Base-by-base conservation (phyloP, 192 early-diverging fungal species). In the Phycomyces blakesleeanus region DNA sequence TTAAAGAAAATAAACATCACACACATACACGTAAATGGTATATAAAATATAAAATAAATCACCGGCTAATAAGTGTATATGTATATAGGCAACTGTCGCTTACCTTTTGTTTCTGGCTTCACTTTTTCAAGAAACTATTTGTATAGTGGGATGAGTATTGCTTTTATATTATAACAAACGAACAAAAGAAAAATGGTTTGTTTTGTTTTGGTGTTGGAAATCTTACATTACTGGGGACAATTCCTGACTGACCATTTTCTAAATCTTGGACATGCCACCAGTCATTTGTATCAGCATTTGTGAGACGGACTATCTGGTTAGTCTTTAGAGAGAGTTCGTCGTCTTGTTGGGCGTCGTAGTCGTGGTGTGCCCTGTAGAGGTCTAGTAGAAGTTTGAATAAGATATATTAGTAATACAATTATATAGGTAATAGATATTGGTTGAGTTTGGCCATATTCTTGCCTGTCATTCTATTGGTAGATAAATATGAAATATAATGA, bases 261-360 rank as follows among this genome's bases (percentile, higher is more conserved):
- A 39, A 7, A 34, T 34, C 71, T 57, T 80, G 75, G 18, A 68
- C 78, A 12, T 69, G 55, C 78, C 78, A 80, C 78, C 78, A 80
- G 56, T 76, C 78, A 41, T 68, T 40, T 53, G 82, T 80, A 20
- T 77, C 73, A 34, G 77, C 75, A 61, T 81, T 79, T 24, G 76
- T 74, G 27, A 89, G 74, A 38, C 69, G 74, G 37, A 89, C 75
- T 34, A 78, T 58, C 22, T 87, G 83, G 57, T 83, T 83, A 4
- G 78, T 74, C 22, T 69, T 64, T 39, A 89, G 73, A 54, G 76
- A 66, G 55, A 89, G 61, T 63, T 89, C 87, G 58, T 86, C 87
- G 16, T 84, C 81, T 61, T 83, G 81, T 41, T 79, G 72, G n/a
- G 83, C 83, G 42, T 78, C 81, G 53, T 82, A 89, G 24, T 58